Base-by-base conservation (phyloP, 2,329 filamentous ascomycete species). In the Escovopsis weberi region DNA sequence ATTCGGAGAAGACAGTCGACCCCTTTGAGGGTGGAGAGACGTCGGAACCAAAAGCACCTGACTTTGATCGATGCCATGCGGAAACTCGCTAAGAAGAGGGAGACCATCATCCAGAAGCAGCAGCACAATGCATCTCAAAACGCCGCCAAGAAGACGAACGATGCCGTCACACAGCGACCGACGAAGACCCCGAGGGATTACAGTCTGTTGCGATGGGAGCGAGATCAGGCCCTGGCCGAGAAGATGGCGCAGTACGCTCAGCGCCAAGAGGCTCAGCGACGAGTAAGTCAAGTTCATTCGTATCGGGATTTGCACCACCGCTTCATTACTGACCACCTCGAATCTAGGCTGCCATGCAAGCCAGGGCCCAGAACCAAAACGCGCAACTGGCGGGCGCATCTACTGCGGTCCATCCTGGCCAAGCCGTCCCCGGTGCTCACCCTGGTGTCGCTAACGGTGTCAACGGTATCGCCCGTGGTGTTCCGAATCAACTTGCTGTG, bases 11-110 rank as follows among this genome's bases (percentile, higher is more conserved):
- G 86, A 47, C 75, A 82, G 26, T 93, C 85, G 0, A 78, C 81
- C 1, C 88, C 89, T 3, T 66, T 91, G 30, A 75, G 85, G 41
- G 89, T 98, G 6, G 89, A 96, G 55, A 78, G 88, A 47, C 78
- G 88, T 43, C 80, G 85, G 49, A 85, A 86, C 49, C 84, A 87
- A 48, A 85, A 87, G 55, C 85, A 95, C 55, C 68, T 96, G 44
- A 84, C 83, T 38, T 72, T 96, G 53, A 80, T 98, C 51, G 89
- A 96, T 61, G 85, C 85, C 3, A 95, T 96, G 85, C 78, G 88
- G 36, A 98, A 96, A 59, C 62, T 94, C 39, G 88, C 88, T 1
- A 93, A 94, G 69, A 96, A 95, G 63, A 78, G 89, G 26, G 91
- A 98, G 63, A 82, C 83, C 10, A 73, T 77, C 26, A 67, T 78